Percentiles rank a stretch among this genome's conserved stretches.
These are phyloP conservation scores for Nematodospora valgi DNA, from an alignment of 805 yeast genomes.

Conservation along the genomic window DNA sequence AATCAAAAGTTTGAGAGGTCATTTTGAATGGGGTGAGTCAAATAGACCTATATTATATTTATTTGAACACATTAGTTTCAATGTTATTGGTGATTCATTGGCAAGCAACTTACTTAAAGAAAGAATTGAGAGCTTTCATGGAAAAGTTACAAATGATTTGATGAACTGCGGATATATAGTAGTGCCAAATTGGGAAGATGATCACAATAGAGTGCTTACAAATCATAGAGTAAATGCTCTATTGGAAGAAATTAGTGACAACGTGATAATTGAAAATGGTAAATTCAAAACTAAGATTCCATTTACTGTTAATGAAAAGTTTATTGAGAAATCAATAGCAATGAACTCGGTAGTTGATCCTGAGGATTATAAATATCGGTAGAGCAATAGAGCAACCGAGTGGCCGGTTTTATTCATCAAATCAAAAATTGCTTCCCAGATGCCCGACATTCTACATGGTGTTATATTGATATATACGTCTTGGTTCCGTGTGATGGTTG, in stretches of 20 bases:
- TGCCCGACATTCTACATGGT: too few species aligned
- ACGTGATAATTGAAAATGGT: conserved; percentile 13
- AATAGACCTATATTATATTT: conserved; percentile 24
- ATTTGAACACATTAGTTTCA: conserved; percentile 34
- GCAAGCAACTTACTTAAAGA: conserved; percentile 14
- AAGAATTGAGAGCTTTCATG: conserved; percentile 46
- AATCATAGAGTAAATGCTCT: conserved; percentile 8
- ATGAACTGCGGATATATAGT: conserved; percentile 10
- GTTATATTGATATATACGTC: too few species aligned
- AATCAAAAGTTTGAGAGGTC: conserved; percentile 12
- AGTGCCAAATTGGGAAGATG: conserved; percentile 10
- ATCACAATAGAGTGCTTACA: conserved; percentile 4
- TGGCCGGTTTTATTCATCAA: too few species aligned
- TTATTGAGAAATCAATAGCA: conserved; percentile 28
- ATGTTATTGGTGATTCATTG: conserved; percentile 18
- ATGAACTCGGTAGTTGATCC: conserved; percentile 25
- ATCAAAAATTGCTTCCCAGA: too few species aligned
- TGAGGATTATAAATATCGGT: conserved; percentile 20
- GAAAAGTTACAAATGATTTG: conserved; percentile 15
- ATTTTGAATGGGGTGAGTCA: conserved; percentile 10
- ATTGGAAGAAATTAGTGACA: conserved; percentile 11
- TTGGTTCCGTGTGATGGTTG: too few species aligned
- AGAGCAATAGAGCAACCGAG: not conserved
- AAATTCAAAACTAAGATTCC: conserved; percentile 22
- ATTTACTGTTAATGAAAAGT: conserved; percentile 29